Conservation (phyloP, 2,329 filamentous ascomycete genomes). For the Simplicillium aogashimaense region DNA sequence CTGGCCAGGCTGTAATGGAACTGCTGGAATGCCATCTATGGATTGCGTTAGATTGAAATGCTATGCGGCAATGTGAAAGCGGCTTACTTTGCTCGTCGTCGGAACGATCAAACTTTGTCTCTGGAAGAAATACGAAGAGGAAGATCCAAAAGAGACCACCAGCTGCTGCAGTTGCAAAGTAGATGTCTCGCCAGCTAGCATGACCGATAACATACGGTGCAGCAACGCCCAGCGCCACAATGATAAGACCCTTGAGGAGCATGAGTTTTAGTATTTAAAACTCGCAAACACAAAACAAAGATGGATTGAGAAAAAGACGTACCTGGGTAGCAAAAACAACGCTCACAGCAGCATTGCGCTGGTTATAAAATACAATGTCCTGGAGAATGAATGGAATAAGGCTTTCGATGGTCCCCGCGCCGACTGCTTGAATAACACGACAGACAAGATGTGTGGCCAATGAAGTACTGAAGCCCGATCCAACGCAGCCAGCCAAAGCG, state of each 20-base stretch:
- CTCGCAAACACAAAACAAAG: neutral
- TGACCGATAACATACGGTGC: slow-evolving; percentile 19
- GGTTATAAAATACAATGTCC: slow-evolving; percentile 27
- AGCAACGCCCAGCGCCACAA: slow-evolving; percentile 17
- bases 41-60: too few species aligned
- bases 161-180: slow-evolving; percentile 20
- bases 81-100: slow-evolving; percentile 16
- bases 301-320: neutral
- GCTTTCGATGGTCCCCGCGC: slow-evolving; percentile 23
- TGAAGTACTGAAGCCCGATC: slow-evolving; percentile 21
- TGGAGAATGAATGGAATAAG: slow-evolving; percentile 26
- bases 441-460: slow-evolving; percentile 21
- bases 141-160: slow-evolving; percentile 21
- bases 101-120: slow-evolving; percentile 21
- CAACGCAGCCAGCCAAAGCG: slow-evolving; percentile 24
- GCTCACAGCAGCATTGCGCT: slow-evolving; percentile 23
- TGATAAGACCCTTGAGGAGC: slow-evolving; percentile 15
- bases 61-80: too few species aligned
- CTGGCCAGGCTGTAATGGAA: slow-evolving; percentile 14
- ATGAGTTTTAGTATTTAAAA: too few species aligned
- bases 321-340: slow-evolving; percentile 16
- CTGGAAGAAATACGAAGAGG: slow-evolving; percentile 21
- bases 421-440: slow-evolving; percentile 22
- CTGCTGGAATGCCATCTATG: slow-evolving; percentile 11
- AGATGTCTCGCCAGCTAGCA: slow-evolving; percentile 23